A percentile compares a stretch with the other conserved stretches of the same genome.
Evolutionary conservation across 345 rosid genomes (phyloP).

Genomic region (Trapa bicornis): DNA sequence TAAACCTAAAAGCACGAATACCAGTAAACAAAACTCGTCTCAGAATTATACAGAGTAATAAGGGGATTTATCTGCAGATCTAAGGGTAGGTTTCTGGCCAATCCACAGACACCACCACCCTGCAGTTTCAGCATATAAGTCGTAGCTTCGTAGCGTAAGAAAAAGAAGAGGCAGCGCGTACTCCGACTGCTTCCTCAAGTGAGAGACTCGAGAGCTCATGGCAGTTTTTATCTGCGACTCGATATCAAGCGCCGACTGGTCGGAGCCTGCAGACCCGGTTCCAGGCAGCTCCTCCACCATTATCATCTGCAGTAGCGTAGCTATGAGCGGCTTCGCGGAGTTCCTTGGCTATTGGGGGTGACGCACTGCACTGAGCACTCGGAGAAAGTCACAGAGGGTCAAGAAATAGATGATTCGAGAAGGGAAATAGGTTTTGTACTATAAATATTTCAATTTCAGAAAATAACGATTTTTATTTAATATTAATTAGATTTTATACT

Average conservation of each 20-base stretch:
- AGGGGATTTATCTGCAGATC: neutral
- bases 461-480: too few relatives aligned
- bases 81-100: neutral
- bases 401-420: neutral
- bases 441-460: too few relatives aligned
- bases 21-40: neutral
- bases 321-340: neutral
- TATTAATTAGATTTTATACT: too few relatives aligned
- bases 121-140: neutral
- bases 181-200: slow-evolving; percentile 69
- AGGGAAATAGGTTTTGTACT: neutral
- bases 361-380: neutral
- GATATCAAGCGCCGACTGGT: slow-evolving; percentile 19
- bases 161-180: slow-evolving; percentile 14
- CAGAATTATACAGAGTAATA: neutral
- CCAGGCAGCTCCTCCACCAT: slow-evolving; percentile 9
- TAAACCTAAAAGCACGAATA: neutral
- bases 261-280: slow-evolving; percentile 18
- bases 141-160: neutral
- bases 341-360: neutral
- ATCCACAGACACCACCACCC: neutral
- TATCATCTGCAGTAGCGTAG: neutral
- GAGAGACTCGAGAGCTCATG: slow-evolving; percentile 51
- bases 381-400: neutral
- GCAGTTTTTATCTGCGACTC: slow-evolving; percentile 57